phyloP scores from a whole-genome alignment of 257 asterid genomes.

The Ocimum tenuiflorum region DNA sequence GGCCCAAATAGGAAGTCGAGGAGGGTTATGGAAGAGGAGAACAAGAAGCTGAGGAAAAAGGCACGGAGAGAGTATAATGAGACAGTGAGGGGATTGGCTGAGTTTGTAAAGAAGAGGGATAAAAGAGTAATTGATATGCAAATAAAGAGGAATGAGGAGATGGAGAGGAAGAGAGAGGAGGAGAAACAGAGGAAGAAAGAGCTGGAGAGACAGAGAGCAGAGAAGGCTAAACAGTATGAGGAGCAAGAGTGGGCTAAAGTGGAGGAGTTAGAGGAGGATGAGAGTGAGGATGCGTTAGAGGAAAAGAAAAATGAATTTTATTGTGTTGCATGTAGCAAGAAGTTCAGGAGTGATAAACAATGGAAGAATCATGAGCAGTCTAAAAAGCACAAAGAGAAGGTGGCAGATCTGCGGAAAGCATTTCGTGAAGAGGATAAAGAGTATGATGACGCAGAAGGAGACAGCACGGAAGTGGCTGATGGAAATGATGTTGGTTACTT shows the following conservation, averaged over 20 bases:
- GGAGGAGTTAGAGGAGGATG: constrained; percentile 63
- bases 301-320: constrained; percentile 64
- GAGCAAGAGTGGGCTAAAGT: constrained; percentile 84
- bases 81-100: constrained; percentile 83
- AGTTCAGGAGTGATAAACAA: constrained; percentile 91
- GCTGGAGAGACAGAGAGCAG: constrained; percentile 75
- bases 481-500: constrained; percentile 32
- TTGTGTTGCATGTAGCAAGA: constrained; percentile 87
- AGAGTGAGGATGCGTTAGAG: constrained; percentile 38
- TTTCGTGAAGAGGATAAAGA: constrained; percentile 63
- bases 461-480: constrained; percentile 30
- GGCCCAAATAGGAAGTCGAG: constrained; percentile 77
- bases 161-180: constrained; percentile 68
- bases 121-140: constrained; percentile 94
- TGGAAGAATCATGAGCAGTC: constrained; percentile 98
- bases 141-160: constrained; percentile 72
- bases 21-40: constrained; percentile 90
- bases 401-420: constrained; percentile 70
- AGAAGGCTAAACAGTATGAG: constrained; percentile 58
- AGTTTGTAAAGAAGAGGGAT: constrained; percentile 89
- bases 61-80: constrained; percentile 82
- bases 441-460: constrained; percentile 32
- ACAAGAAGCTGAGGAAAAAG: constrained; percentile 82
- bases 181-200: constrained; percentile 73
- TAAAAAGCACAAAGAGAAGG: constrained; percentile 89